Evolutionary conservation across 2,329 filamentous ascomycete genomes (phyloP), one percentile per base, ranked within the genome.

Genomic region (Arthrobotrys sinensis): DNA sequence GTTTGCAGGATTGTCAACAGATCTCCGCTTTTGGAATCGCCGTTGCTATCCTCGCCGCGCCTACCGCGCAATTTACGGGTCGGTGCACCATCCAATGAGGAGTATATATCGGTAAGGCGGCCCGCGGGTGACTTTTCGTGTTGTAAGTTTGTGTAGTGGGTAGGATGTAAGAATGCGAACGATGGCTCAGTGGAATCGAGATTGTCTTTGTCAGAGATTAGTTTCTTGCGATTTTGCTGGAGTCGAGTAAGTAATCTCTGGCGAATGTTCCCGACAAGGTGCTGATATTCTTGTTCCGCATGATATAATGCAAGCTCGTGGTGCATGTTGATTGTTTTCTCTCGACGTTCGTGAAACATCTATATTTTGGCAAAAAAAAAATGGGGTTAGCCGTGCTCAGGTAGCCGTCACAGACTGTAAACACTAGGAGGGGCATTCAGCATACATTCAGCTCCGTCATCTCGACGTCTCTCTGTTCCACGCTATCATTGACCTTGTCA

Each of bases 201-300:
- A 24, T 72, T 72, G 48, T 79, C 76, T 57, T 79, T 79, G 38
- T 79, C 76, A 16, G 76, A 79, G 10, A 79, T 79, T 21, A 79
- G 21, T 38, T 73, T 72, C 45, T 79, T 79, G 40, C 76, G 76
- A 32, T 68, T 73, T 43, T 79, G 76, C 40, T 72, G 69, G 10
- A 79, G 76, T 8, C 76, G 45, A 19, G 53, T 64, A 6, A 79
- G 38, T 36, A 79, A 40, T 48, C 76, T 55, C 63, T 72, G 67
- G 7, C 76, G 68, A 48, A 79, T 79, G 38, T 72, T 79, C 10
- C 76, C 68, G 32, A 79, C 68, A 3, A 79, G 53, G 38, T 79
- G 76, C 16, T 79, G 68, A n/a, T 79, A 79, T 67, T 79, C 76
- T 6, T 69, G 68, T 57, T 79, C 69, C 0, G 76, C 67, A 57